Evolutionary conservation across 768 basidiomycete genomes (phyloP).

Genomic region (Naematelia aurantialba): DNA sequence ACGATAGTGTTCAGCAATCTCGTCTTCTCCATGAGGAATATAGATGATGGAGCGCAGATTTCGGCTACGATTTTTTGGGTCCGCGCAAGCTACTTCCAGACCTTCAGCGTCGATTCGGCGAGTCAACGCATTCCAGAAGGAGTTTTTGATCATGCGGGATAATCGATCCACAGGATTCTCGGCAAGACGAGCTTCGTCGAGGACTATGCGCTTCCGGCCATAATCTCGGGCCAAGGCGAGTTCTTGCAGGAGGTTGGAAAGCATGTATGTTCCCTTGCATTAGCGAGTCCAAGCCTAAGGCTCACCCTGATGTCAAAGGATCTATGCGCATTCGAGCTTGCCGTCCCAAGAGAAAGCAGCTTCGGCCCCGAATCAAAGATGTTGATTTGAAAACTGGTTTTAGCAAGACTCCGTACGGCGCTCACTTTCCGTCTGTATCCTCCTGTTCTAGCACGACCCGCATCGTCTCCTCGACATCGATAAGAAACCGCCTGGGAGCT

Average conservation of each 20-base stretch:
- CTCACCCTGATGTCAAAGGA: slow-evolving; percentile 86
- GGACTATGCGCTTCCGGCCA: slow-evolving; percentile 88
- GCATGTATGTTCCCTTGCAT: slow-evolving; percentile 91
- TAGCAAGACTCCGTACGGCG: slow-evolving; percentile 8
- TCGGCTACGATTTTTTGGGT: slow-evolving; percentile 93
- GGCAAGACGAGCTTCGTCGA: slow-evolving; percentile 95
- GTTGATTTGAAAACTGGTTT: slow-evolving; percentile 60
- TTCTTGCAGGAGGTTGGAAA: slow-evolving; percentile 97
- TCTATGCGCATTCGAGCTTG: slow-evolving; percentile 96
- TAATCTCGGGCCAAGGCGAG: slow-evolving; percentile 94
- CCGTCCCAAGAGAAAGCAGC: slow-evolving; percentile 90
- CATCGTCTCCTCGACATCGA: slow-evolving; percentile 97
- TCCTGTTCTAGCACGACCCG: slow-evolving; percentile 94
- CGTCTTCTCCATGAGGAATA: slow-evolving; percentile 85
- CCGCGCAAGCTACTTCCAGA: slow-evolving; percentile 92
- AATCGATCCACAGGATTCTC: slow-evolving; percentile 97
- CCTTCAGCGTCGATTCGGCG: slow-evolving; percentile 96
- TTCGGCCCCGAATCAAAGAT: slow-evolving; percentile 96
- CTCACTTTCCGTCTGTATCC: slow-evolving; percentile 83
- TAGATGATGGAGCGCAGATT: slow-evolving; percentile 89
- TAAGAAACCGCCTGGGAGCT: slow-evolving; percentile 81
- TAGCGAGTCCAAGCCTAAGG: slow-evolving; percentile 3
- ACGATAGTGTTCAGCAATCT: slow-evolving; percentile 93
- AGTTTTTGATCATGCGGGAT: slow-evolving; percentile 94
- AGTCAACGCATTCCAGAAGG: slow-evolving; percentile 97